Percentiles rank a stretch among this genome's conserved stretches.
Conservation (phyloP, 805 yeast species). For the Candida saitoana region DNA sequence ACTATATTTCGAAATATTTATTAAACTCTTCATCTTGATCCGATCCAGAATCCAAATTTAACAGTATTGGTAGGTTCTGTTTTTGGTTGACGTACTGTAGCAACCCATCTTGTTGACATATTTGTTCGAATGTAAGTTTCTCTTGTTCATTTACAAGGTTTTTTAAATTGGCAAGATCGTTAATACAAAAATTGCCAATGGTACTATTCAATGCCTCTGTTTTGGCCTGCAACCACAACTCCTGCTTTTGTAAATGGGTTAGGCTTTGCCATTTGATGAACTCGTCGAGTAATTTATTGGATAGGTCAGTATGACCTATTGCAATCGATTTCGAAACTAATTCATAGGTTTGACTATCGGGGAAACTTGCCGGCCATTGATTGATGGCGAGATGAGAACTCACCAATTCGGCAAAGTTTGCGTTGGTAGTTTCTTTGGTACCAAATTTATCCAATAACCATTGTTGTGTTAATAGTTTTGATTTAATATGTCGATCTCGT, state of each 20-base stretch:
- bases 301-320: slow-evolving; percentile 3
- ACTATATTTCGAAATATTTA: neutral
- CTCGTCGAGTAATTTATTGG: slow-evolving; percentile 5
- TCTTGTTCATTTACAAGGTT: slow-evolving; percentile 7
- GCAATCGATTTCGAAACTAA: slow-evolving; percentile 2
- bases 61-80: neutral
- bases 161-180: slow-evolving; percentile 10
- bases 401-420: slow-evolving; percentile 9
- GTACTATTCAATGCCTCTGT: slow-evolving; percentile 6
- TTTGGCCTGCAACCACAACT: slow-evolving; percentile 9
- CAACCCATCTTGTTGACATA: slow-evolving; percentile 12
- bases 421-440: neutral
- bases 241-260: slow-evolving; percentile 5
- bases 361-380: slow-evolving; percentile 10
- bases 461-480: slow-evolving; percentile 19
- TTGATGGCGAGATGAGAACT: slow-evolving; percentile 10
- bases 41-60: neutral
- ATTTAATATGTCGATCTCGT: slow-evolving; percentile 40
- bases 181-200: slow-evolving; percentile 10
- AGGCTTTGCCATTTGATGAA: slow-evolving; percentile 9
- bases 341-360: slow-evolving; percentile 9
- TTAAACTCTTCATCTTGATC: slow-evolving; percentile 1
- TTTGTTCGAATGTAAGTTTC: slow-evolving; percentile 9
- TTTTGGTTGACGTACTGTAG: slow-evolving; percentile 9
- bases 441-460: slow-evolving; percentile 14